Evolutionary conservation across 768 basidiomycete genomes (phyloP).

Genomic region (Pleurotus salmoneostramineus): DNA sequence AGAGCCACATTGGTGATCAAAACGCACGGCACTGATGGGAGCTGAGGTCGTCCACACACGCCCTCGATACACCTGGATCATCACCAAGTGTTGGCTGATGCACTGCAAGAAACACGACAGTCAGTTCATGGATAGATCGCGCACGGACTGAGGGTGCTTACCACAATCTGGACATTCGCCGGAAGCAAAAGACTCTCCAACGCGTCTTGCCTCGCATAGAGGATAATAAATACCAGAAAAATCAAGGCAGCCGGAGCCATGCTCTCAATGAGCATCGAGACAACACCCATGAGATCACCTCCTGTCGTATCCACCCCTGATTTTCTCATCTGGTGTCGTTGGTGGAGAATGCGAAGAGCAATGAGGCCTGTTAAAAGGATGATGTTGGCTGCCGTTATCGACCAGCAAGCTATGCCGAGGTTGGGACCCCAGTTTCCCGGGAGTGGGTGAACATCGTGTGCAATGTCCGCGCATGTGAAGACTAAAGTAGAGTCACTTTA

Average conservation of each 20-base stretch:
- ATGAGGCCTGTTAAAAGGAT: neutral
- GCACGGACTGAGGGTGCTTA: no score
- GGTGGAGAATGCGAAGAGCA: neutral
- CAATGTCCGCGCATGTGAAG: neutral
- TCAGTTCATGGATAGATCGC: no score
- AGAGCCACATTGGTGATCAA: no score
- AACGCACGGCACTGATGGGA: no score
- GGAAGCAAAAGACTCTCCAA: neutral
- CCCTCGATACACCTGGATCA: no score
- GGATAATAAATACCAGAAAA: neutral
- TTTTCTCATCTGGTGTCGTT: neutral
- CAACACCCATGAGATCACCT: neutral
- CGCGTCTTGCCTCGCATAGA: neutral
- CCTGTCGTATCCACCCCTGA: neutral
- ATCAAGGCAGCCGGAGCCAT: neutral
- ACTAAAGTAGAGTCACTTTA: neutral
- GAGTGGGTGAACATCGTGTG: neutral
- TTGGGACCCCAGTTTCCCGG: neutral
- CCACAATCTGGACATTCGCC: neutral
- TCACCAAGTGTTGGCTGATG: neutral
- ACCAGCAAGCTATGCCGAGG: neutral
- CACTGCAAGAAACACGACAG: no score
- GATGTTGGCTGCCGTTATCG: neutral
- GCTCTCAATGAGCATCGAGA: neutral
- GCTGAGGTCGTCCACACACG: no score